Evolutionary conservation across 345 rosid genomes (phyloP).

Genomic region (Crucihimalaya himalaica): DNA sequence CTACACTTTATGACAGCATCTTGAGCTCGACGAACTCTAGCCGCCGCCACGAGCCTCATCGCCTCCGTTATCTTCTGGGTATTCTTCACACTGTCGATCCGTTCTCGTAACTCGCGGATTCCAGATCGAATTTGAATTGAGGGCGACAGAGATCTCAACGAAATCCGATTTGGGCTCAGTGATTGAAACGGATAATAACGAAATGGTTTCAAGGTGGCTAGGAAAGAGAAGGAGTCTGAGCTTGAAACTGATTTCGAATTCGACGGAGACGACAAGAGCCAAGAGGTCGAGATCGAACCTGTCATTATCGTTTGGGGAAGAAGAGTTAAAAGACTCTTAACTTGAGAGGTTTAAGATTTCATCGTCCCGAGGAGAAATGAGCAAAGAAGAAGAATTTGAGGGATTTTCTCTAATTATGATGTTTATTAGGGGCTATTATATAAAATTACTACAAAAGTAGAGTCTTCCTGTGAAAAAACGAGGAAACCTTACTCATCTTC

Average conservation of each 20-base stretch:
- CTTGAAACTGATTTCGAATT: background rate
- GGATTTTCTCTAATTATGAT: background rate
- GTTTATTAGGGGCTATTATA: background rate
- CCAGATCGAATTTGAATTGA: conserved; percentile 45
- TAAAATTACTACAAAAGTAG: background rate
- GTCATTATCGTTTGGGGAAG: conserved; percentile 27
- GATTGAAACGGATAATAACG: conserved; percentile 8
- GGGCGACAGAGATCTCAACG: conserved; percentile 20
- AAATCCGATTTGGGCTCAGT: background rate
- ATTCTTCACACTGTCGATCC: conserved; percentile 63
- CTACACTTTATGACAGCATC: conserved; percentile 79
- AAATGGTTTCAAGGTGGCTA: conserved; percentile 2
- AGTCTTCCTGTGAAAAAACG: background rate
- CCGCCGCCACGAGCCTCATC: conserved; percentile 85
- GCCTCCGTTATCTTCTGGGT: conserved; percentile 80
- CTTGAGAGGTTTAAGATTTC: conserved; percentile 26
- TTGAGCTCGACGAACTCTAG: conserved; percentile 79
- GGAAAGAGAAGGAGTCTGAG: conserved; percentile 17
- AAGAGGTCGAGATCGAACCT: conserved; percentile 29
- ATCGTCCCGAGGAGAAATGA: background rate
- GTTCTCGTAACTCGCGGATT: conserved; percentile 61
- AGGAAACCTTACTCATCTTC: background rate
- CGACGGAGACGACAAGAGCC: conserved; percentile 21
- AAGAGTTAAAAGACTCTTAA: background rate
- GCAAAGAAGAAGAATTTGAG: background rate